Percentiles rank a stretch among this genome's conserved stretches.
Conservation (phyloP, 164 flowering plant genomes). For the Sedum album region DNA sequence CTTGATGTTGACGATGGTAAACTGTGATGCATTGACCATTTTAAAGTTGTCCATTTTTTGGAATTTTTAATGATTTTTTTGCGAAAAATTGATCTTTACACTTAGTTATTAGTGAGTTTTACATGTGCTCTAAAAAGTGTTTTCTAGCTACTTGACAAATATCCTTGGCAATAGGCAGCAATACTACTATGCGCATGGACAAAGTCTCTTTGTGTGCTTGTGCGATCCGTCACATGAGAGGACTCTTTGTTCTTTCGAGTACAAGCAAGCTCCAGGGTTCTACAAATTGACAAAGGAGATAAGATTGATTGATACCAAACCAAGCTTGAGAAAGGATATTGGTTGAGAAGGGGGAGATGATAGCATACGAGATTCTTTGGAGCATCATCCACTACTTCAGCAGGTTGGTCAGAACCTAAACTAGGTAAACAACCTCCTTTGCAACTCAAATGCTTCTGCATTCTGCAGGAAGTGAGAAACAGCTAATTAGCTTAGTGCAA, state of each 20-base stretch:
- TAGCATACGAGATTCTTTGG: conserved; percentile 63
- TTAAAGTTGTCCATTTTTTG: too few relatives aligned
- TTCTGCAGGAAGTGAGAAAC: conserved; percentile 27
- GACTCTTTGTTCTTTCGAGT: conserved; percentile 41
- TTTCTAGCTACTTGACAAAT: not conserved
- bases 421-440: conserved; percentile 80
- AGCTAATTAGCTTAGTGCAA: not conserved
- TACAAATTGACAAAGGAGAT: conserved; percentile 18
- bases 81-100: too few relatives aligned
- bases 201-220: conserved; percentile 78
- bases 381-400: conserved; percentile 92
- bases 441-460: conserved; percentile 84
- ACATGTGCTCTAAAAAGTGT: too few relatives aligned
- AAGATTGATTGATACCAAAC: not conserved
- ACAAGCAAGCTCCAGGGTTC: conserved; percentile 94
- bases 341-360: not conserved
- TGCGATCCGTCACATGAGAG: conserved; percentile 88
- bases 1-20: too few relatives aligned
- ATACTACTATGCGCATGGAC: conserved; percentile 71
- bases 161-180: not conserved
- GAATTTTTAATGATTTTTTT: too few relatives aligned
- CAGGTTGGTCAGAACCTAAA: conserved; percentile 92
- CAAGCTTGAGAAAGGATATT: not conserved
- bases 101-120: too few relatives aligned
- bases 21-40: too few relatives aligned